Conservation (phyloP, 2,329 filamentous ascomycete genomes). For the Sporothrix curviconia region DNA sequence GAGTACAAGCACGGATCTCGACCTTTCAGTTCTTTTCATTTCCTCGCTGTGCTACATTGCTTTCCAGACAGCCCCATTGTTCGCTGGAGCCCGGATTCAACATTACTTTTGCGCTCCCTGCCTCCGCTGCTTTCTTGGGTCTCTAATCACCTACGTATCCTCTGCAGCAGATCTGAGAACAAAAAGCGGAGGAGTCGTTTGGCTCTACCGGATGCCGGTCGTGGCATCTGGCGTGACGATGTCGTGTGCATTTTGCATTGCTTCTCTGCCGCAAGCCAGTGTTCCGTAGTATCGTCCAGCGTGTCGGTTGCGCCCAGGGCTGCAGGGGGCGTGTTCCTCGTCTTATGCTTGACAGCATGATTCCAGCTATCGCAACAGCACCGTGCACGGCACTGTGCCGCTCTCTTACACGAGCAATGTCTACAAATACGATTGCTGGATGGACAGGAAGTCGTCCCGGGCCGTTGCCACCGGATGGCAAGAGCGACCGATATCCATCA, state of each 20-base stretch:
- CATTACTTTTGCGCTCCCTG: not conserved
- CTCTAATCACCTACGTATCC: too few relatives aligned
- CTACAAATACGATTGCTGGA: not conserved
- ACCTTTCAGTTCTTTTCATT: too few relatives aligned
- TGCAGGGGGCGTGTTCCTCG: not conserved
- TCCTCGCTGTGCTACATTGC: conserved; percentile 3
- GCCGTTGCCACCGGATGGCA: not conserved
- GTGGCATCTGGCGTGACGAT: not conserved
- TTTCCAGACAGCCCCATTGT: not conserved
- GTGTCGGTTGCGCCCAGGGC: too few relatives aligned
- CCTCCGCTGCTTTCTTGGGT: not conserved
- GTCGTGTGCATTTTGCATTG: not conserved
- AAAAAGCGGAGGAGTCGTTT: not conserved
- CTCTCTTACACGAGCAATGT: not conserved
- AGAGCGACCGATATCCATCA: not conserved
- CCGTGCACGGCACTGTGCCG: conserved; percentile 7
- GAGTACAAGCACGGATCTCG: not conserved
- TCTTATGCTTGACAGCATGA: not conserved
- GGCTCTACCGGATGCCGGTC: not conserved
- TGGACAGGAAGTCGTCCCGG: not conserved
- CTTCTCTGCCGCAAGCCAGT: too few relatives aligned
- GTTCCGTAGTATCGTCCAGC: too few relatives aligned
- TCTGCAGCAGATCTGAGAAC: too few relatives aligned
- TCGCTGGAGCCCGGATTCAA: conserved; percentile 1
- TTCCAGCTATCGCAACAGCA: not conserved